Conservation (phyloP, 345 rosid genomes). For the Eucalyptus tenuipes region DNA sequence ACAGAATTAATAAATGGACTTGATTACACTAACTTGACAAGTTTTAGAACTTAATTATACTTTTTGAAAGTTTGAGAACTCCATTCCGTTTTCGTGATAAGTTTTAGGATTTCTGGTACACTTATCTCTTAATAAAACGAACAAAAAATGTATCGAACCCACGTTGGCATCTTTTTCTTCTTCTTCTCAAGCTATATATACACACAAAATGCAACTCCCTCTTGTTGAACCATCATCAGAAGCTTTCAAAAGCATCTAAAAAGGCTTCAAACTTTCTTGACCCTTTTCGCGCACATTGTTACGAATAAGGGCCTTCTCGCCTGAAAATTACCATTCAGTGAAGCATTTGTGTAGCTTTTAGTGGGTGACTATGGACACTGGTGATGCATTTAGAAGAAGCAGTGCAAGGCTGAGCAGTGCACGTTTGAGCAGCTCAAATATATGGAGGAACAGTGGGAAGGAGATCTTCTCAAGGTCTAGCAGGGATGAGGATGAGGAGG, state of each 20-base stretch:
- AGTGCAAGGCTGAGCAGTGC: slow-evolving; percentile 14
- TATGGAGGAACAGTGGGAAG: slow-evolving; percentile 21
- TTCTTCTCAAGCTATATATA: neutral
- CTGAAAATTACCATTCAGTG: neutral
- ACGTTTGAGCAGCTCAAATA: slow-evolving; percentile 5
- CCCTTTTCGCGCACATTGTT: neutral
- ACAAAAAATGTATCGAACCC: neutral
- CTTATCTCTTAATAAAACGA: neutral
- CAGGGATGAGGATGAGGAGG: slow-evolving; percentile 47
- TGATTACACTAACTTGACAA: neutral
- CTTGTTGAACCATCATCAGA: neutral
- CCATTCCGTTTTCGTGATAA: fast-evolving
- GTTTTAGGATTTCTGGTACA: neutral
- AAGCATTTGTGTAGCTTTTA: neutral
- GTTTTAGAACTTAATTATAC: neutral
- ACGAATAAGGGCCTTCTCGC: neutral
- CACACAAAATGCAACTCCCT: neutral
- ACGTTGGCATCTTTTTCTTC: neutral
- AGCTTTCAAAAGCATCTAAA: neutral
- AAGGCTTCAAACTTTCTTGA: neutral
- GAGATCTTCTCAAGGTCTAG: slow-evolving; percentile 41
- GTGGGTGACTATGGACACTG: slow-evolving; percentile 11
- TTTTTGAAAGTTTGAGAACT: neutral
- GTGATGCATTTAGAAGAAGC: slow-evolving; percentile 9
- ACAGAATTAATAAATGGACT: neutral